Evolutionary conservation across 495 filamentous ascomycete species (phyloP).

Genomic region (Aspergillus haitiensis): DNA sequence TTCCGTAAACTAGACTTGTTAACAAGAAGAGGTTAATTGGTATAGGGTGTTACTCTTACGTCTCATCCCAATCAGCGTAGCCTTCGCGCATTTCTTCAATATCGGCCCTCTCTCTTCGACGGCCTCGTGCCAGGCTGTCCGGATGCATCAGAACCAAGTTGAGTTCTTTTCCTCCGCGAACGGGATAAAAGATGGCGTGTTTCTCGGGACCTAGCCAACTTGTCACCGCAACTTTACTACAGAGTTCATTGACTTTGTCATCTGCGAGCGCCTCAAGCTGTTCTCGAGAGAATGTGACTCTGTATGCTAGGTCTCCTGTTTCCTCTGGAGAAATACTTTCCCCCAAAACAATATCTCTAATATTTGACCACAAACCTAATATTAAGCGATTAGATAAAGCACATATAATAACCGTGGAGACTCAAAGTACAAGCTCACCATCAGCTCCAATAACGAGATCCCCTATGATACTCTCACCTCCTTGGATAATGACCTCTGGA

Average conservation of each 20-base stretch:
- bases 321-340: constrained; percentile 39
- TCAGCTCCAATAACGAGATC: constrained; percentile 23
- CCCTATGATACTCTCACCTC: constrained; percentile 11
- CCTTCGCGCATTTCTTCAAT: constrained; percentile 18
- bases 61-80: constrained; percentile 20
- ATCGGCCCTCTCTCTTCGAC: constrained; percentile 8
- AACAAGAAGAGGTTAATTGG: neutral
- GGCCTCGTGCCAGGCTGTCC: constrained; percentile 53
- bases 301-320: constrained; percentile 65
- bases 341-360: constrained; percentile 43
- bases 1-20: constrained; percentile 18
- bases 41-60: neutral
- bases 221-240: constrained; percentile 11
- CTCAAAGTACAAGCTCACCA: constrained; percentile 7
- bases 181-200: constrained; percentile 60
- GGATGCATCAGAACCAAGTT: constrained; percentile 66
- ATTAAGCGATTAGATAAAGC: constrained; percentile 22
- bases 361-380: constrained; percentile 42
- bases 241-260: constrained; percentile 15
- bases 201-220: constrained; percentile 61
- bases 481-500: constrained; percentile 1
- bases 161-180: constrained; percentile 55
- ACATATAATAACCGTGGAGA: neutral
- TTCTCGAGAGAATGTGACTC: constrained; percentile 40
- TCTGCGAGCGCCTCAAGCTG: constrained; percentile 19